Evolutionary conservation across 83 land plant species (phyloP).

Genomic region (Thuja plicata): DNA sequence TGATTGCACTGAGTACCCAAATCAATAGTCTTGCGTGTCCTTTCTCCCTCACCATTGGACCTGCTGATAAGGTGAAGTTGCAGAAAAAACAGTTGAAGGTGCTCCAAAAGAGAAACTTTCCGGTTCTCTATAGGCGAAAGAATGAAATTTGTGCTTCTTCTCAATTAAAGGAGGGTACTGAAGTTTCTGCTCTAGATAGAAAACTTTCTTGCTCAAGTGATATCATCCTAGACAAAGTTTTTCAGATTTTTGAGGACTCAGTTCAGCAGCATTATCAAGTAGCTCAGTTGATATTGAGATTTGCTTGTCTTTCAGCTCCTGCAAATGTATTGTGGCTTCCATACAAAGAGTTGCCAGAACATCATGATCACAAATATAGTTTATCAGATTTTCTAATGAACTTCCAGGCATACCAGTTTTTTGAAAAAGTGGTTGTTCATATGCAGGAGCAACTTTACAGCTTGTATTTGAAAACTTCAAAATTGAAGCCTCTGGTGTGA

Average conservation of each 20-base stretch:
- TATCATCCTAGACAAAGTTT: constrained; percentile 71
- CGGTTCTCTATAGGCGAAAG: constrained; percentile 37
- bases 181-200: constrained; percentile 57
- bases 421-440: constrained; percentile 1
- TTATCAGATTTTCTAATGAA: constrained; percentile 35
- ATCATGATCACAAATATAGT: constrained; percentile 66
- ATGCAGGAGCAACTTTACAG: constrained; percentile 19
- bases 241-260: constrained; percentile 50
- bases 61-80: background rate
- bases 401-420: constrained; percentile 21
- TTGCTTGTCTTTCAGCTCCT: constrained; percentile 83
- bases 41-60: background rate
- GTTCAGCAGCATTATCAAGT: constrained; percentile 74
- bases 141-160: constrained; percentile 45
- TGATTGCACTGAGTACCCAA: constrained; percentile 12
- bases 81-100: constrained; percentile 10
- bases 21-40: background rate
- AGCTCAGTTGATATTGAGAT: constrained; percentile 85
- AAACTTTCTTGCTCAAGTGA: constrained; percentile 70
- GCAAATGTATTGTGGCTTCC: constrained; percentile 66
- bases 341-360: constrained; percentile 68
- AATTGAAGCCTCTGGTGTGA: constrained; percentile 57
- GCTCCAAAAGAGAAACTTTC: constrained; percentile 17
- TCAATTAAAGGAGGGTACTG: constrained; percentile 24
- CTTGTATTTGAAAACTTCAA: constrained; percentile 26